Evolutionary conservation across 2,329 filamentous ascomycete species (phyloP).

Genomic region (Cadophora sp.): DNA sequence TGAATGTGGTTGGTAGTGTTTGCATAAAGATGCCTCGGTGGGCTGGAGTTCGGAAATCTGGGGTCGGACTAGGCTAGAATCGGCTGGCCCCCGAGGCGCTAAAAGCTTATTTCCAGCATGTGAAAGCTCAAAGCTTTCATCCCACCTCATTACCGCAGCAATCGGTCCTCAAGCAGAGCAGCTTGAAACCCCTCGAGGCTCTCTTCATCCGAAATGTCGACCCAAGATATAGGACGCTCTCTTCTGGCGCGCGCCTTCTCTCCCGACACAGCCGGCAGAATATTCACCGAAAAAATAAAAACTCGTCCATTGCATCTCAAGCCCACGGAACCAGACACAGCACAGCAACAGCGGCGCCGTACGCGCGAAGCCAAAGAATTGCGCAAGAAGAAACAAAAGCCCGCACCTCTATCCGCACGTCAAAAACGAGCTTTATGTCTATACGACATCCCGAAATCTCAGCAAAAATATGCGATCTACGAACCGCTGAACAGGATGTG

Average conservation of each 20-base stretch:
- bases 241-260: constrained; percentile 83
- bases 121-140: constrained; percentile 24
- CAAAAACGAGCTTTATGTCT: constrained; percentile 77
- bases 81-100: background rate
- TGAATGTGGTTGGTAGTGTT: constrained; percentile 20
- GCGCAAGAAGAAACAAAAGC: constrained; percentile 55
- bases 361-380: constrained; percentile 47
- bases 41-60: constrained; percentile 21
- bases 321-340: constrained; percentile 69
- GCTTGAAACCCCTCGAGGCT: background rate
- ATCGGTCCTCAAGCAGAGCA: background rate
- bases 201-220: constrained; percentile 27
- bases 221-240: constrained; percentile 54
- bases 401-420: constrained; percentile 76
- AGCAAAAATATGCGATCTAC: constrained; percentile 78
- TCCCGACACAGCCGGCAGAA: constrained; percentile 70
- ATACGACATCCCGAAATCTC: constrained; percentile 73
- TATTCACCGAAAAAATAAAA: constrained; percentile 84
- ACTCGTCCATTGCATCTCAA: constrained; percentile 82
- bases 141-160: background rate
- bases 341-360: constrained; percentile 42
- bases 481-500: constrained; percentile 79
- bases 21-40: constrained; percentile 5
- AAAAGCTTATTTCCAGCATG: constrained; percentile 28
- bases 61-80: constrained; percentile 20